Base-by-base conservation (phyloP, 805 yeast genomes). In the Isabelozyma heimii region DNA sequence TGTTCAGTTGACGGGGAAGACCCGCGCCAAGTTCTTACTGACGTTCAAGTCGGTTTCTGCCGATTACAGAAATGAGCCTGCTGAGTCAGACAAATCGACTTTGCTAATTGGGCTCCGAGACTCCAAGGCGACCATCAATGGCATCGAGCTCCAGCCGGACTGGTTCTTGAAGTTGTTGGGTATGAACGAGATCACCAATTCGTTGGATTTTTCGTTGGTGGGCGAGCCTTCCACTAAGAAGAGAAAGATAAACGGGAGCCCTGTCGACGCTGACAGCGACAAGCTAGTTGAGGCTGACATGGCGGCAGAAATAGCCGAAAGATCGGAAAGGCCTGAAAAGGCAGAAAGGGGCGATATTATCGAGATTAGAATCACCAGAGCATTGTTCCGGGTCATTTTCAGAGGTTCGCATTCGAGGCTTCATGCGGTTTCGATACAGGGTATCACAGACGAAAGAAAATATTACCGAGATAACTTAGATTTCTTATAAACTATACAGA, bases 341-440 rank as follows among this genome's bases (percentile, higher is more conserved):
- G n/a, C 40, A 1, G 24, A 3, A 38, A 38, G 12, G 12, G 40
- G 40, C 4, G 76, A 72, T 40, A 60, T 73, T 2, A 67, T 79
- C n/a, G 77, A 75, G 47, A 64, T 80, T 42, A 69, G 67, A 45
- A 40, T 81, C 6, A 50, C 65, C 12, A 69, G 66, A 49, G 72
- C 81, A 1, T 70, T 75, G 49, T 80, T 82, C 82, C 62, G 67
- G 17, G 44, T 69, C 33, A 45, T 59, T 16, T 53, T 59, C 52
- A 53, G 65, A 15, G 67, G 65, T 0, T 51, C 57, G 20, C 49
- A 50, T 24, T 47, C 58, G 1, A 52, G 67, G 33, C 50, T 70
- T 16, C 69, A 67, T 24, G 67, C 63, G 2, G 67, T 70, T 1
- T 47, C 61, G 4, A 44, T 70, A 12, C 66, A 65, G 43, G 75